phyloP scores from a whole-genome alignment of 176 grass and related monocot genomes.

The Zizania latifolia region DNA sequence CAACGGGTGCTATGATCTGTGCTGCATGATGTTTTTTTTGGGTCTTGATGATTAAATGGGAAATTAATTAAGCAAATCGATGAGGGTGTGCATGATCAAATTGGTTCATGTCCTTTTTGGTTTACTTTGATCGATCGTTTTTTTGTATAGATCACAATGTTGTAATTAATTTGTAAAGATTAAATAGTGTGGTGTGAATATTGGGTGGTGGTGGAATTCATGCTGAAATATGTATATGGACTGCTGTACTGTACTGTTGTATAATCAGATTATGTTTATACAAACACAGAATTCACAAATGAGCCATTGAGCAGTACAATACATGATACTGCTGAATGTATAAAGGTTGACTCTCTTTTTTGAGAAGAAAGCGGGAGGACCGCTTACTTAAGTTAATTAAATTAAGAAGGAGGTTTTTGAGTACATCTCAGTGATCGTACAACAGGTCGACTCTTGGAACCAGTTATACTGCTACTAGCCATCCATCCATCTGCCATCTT shows the following conservation, averaged over 20 bases:
- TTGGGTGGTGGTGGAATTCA: conserved; percentile 13
- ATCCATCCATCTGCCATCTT: too few species aligned
- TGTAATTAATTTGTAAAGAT: conserved; percentile 32
- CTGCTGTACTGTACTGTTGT: background rate
- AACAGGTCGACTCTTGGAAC: too few species aligned
- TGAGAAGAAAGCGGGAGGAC: too few species aligned
- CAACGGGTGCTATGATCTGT: background rate
- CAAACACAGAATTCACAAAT: background rate
- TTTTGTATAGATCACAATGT: conserved; percentile 34
- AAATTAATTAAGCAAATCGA: background rate
- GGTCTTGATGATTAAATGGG: background rate
- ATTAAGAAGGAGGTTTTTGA: too few species aligned
- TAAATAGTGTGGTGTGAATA: conserved; percentile 38
- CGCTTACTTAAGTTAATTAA: too few species aligned
- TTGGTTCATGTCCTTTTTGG: background rate
- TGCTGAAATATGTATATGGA: conserved; percentile 16
- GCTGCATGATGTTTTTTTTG: background rate
- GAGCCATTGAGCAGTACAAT: background rate
- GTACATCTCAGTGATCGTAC: too few species aligned
- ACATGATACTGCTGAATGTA: too few species aligned
- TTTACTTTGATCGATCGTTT: background rate
- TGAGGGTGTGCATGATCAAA: background rate
- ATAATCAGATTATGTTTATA: conserved; percentile 21
- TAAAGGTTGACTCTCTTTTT: too few species aligned
- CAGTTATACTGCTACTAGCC: too few species aligned